Conservation (phyloP, 495 filamentous ascomycete species). For the Trichodelitschia bisporula region DNA sequence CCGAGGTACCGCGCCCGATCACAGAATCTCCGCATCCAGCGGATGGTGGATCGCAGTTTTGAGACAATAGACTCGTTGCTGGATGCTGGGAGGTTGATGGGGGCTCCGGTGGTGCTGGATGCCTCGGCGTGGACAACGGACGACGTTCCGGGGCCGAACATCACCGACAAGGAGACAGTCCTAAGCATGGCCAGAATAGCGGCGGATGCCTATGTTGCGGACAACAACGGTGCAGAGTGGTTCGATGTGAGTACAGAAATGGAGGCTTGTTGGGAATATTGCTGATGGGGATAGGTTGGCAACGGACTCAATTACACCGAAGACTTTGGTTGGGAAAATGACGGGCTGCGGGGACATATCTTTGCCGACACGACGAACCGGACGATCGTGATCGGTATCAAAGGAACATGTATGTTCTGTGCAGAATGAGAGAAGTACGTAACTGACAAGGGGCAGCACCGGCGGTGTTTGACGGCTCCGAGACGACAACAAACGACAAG, state of each 20-base stretch:
- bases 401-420: conserved; percentile 37
- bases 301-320: conserved; percentile 56
- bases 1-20: conserved; percentile 30
- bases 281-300: conserved; percentile 20
- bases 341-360: conserved; percentile 80
- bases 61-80: conserved; percentile 55
- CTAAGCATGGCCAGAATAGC: conserved; percentile 69
- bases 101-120: conserved; percentile 29
- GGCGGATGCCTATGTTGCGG: conserved; percentile 63
- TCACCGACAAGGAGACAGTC: conserved; percentile 67
- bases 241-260: conserved; percentile 42
- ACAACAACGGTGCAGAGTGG: conserved; percentile 54
- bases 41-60: conserved; percentile 55
- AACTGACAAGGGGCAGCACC: conserved; percentile 19
- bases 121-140: conserved; percentile 67
- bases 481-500: conserved; percentile 92
- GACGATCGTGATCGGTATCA: conserved; percentile 76
- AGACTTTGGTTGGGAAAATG: conserved; percentile 72
- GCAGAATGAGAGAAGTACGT: neutral
- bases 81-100: conserved; percentile 35
- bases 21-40: conserved; percentile 38
- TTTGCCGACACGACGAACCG: conserved; percentile 66
- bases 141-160: conserved; percentile 49
- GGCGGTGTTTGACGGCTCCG: conserved; percentile 83
- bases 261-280: neutral